Percentiles rank a stretch among this genome's conserved stretches.
phyloP scores from a whole-genome alignment of 257 asterid species.

The Solanum neorickii region DNA sequence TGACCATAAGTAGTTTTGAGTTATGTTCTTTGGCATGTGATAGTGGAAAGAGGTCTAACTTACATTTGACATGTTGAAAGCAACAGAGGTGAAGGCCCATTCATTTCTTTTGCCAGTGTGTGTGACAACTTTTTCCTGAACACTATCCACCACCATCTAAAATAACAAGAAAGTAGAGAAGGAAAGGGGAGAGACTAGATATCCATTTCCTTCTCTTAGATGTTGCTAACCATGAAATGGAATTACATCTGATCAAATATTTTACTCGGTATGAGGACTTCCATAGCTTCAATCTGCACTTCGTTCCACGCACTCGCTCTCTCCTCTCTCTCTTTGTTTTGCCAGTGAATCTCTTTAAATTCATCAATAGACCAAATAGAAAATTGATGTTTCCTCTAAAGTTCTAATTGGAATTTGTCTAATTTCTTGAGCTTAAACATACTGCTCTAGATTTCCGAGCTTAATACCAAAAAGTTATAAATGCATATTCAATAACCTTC shows the following conservation, averaged over 20 bases:
- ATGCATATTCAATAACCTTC: background rate
- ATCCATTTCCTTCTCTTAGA: background rate
- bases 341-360: background rate
- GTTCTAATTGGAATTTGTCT: background rate
- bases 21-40: background rate
- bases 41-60: background rate
- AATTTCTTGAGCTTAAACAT: background rate
- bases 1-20: background rate
- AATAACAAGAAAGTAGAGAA: background rate
- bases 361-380: background rate
- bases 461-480: background rate
- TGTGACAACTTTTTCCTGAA: background rate
- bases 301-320: background rate
- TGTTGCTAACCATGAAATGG: background rate
- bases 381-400: background rate
- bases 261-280: background rate
- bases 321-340: background rate
- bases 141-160: background rate
- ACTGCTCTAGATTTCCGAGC: background rate
- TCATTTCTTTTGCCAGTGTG: background rate
- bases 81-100: background rate
- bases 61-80: background rate
- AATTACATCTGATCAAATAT: background rate
- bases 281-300: background rate
- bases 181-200: background rate